Percentiles rank a stretch among this genome's conserved stretches.
Conservation (phyloP, 352 stramenopile genomes). For the Elongisporangium senticosum region DNA sequence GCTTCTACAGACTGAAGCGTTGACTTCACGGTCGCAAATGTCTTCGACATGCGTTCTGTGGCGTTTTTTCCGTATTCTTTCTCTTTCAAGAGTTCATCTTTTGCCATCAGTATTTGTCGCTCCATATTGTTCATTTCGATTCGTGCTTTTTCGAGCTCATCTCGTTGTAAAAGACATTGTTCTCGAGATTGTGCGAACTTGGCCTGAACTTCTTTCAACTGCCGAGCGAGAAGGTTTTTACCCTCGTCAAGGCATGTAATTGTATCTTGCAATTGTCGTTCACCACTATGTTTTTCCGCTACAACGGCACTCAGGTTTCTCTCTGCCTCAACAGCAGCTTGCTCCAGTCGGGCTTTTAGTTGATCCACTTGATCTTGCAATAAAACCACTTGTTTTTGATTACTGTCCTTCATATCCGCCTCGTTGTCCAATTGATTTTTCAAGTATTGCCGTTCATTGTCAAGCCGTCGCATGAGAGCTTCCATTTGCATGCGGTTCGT, state of each 20-base stretch:
- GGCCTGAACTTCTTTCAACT: constrained; percentile 53
- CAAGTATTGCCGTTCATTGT: constrained; percentile 79
- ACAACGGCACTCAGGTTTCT: constrained; percentile 30
- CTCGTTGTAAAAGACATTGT: constrained; percentile 49
- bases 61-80: constrained; percentile 39
- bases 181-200: constrained; percentile 57
- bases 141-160: constrained; percentile 52
- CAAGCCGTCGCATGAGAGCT: constrained; percentile 57
- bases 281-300: constrained; percentile 21
- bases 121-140: constrained; percentile 45
- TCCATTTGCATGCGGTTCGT: constrained; percentile 77
- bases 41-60: constrained; percentile 56
- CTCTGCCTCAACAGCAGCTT: constrained; percentile 27
- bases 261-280: constrained; percentile 31
- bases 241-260: constrained; percentile 47
- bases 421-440: constrained; percentile 70
- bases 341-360: constrained; percentile 29
- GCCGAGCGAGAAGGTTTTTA: constrained; percentile 37
- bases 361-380: constrained; percentile 42
- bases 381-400: constrained; percentile 26
- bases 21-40: constrained; percentile 45
- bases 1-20: constrained; percentile 56
- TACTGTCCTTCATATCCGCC: constrained; percentile 37
- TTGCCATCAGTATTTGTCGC: constrained; percentile 29
- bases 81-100: constrained; percentile 53